phyloP scores from a whole-genome alignment of 768 basidiomycete genomes.

The Lactifluus rugatus region DNA sequence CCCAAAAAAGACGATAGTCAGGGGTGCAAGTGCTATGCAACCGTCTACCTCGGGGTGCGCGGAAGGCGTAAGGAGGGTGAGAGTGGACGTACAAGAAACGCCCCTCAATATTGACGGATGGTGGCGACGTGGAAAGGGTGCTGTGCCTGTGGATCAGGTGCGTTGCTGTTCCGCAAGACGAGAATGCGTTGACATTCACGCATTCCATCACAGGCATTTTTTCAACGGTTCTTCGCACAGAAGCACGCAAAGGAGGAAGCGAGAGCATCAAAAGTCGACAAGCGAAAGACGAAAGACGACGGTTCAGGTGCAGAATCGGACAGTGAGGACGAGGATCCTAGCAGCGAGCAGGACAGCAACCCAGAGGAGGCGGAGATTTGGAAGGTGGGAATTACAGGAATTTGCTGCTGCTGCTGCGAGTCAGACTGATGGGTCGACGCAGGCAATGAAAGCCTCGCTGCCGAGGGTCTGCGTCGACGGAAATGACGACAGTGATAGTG shows the following conservation, averaged over 20 bases:
- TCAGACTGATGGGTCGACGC: slow-evolving; percentile 4
- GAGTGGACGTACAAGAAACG: slow-evolving; percentile 41
- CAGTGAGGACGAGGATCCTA: slow-evolving; percentile 26
- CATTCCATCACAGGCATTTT: slow-evolving; percentile 54
- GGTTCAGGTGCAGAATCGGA: slow-evolving; percentile 30
- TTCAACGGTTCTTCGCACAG: slow-evolving; percentile 77
- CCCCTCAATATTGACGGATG: slow-evolving; percentile 70
- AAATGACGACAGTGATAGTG: slow-evolving; percentile 23
- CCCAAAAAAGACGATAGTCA: slow-evolving; percentile 62
- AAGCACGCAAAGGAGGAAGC: slow-evolving; percentile 51
- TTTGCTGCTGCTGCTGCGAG: background rate
- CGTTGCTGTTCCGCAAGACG: slow-evolving; percentile 18
- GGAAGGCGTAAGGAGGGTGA: slow-evolving; percentile 59
- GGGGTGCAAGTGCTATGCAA: slow-evolving; percentile 92
- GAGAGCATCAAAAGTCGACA: slow-evolving; percentile 38
- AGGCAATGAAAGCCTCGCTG: slow-evolving; percentile 90
- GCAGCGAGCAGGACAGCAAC: slow-evolving; percentile 37
- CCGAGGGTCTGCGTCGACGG: slow-evolving; percentile 37
- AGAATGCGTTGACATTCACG: background rate
- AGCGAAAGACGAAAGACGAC: slow-evolving; percentile 33
- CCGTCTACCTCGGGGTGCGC: slow-evolving; percentile 66
- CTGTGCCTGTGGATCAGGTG: slow-evolving; percentile 84
- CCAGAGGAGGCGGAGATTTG: slow-evolving; percentile 68
- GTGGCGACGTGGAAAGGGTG: slow-evolving; percentile 53
- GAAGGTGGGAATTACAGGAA: slow-evolving; percentile 51